Conservation (phyloP, 176 grass and related monocot species). For the Elymus sibiricus region DNA sequence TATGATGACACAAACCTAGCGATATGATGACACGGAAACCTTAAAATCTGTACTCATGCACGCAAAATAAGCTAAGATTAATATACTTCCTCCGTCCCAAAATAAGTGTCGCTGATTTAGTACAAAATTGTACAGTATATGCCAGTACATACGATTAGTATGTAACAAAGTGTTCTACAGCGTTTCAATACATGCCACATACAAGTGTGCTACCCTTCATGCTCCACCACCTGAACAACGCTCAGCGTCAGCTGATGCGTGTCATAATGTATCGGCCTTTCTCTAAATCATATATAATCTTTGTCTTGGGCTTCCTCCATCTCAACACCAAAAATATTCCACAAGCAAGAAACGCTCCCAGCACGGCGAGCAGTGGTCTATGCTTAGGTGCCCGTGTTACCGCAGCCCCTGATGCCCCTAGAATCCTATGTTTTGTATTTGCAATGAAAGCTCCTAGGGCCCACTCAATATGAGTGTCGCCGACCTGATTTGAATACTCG, state of each 20-base stretch:
- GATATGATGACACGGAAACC: too few relatives aligned
- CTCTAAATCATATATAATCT: conserved; percentile 93
- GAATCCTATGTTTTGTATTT: conserved; percentile 24
- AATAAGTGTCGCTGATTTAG: too few relatives aligned
- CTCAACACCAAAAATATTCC: conserved; percentile 41
- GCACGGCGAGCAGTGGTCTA: conserved; percentile 26
- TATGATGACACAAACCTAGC: too few relatives aligned
- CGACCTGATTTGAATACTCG: conserved; percentile 66
- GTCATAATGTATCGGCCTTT: conserved; percentile 90
- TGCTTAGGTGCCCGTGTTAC: conserved; percentile 24
- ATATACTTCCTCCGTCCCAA: not conserved
- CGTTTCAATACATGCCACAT: conserved; percentile 21
- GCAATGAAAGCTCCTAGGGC: conserved; percentile 72
- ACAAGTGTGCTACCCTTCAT: conserved; percentile 17
- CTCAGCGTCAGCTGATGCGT: conserved; percentile 45
- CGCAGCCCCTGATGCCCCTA: not conserved
- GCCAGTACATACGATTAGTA: conserved; percentile 21
- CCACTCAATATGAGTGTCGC: conserved; percentile 71
- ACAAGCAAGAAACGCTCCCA: conserved; percentile 39
- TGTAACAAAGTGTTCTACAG: conserved; percentile 23
- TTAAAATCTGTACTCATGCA: not conserved
- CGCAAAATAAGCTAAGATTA: not conserved
- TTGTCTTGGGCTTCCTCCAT: conserved; percentile 72
- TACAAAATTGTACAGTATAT: conserved; percentile 1
- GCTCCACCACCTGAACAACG: conserved; percentile 22